Base-by-base conservation (phyloP, 1,284 basidiomycete species). In the Trichosporon sp. region DNA sequence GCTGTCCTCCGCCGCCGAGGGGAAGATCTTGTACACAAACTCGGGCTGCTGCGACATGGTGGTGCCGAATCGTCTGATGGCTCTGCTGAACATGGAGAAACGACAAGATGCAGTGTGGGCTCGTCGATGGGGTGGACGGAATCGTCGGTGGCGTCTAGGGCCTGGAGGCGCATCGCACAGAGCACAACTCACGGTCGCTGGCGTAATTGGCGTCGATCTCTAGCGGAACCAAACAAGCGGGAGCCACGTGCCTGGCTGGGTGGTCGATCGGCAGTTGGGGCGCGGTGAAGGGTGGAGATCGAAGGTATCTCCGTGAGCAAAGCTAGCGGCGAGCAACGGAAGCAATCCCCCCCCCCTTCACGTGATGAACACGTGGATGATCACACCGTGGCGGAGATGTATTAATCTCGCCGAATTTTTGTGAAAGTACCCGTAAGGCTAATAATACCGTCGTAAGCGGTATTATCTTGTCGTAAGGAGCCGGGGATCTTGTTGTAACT, bases 21-120 rank as follows among this genome's bases (percentile, higher is more conserved):
- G 77, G 44, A 74, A 62, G 68, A 79, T 75, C 72, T 79, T 79
- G 75, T 77, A 79, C n/a, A 79, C 70, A 62, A 69, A 79, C 56
- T 73, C 67, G n/a, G 72, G 71, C 16, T 65, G 58, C 33, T 66
- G 59, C 33, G 69, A 57, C 72, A 73, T 74, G 49, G 59, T 71
- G 62, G 46, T 56, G 16, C 49, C 49, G 49, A 54, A 54, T 10
- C 33, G 59, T 52, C 59, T 61, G 31, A 60, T 46, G 19, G 59
- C 31, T 29, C 54, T 33, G 36, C 56, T 58, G 63, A 64, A 56
- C 63, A 64, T 64, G 58, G 25, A 33, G 37, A 46, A 29, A 46
- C 7, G 23, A 27, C 54, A 34, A 56, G 54, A 29, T 27, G 27
- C n/a, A n/a, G 49, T 8, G 27, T 27, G 6, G 25, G 25, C 16